Evolutionary conservation across 352 stramenopile species (phyloP).

Genomic region (Poterioochromonas sp.): DNA sequence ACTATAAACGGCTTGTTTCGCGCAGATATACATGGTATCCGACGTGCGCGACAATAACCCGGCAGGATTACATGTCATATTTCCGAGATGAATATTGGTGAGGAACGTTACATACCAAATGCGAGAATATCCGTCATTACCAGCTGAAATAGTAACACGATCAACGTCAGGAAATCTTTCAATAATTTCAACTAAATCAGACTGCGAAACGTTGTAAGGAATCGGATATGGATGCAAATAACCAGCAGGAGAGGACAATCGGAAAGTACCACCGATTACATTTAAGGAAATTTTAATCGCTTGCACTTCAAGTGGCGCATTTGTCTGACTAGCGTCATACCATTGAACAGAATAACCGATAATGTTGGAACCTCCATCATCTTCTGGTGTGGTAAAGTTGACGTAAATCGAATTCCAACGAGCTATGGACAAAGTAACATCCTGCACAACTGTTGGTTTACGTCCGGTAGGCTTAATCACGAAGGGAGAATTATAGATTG

Average conservation of each 20-base stretch:
- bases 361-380: constrained; percentile 69
- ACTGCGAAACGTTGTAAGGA: constrained; percentile 43
- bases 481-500: constrained; percentile 53
- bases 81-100: constrained; percentile 33
- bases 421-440: constrained; percentile 48
- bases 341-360: constrained; percentile 70
- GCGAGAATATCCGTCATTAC: constrained; percentile 23
- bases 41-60: neutral
- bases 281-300: constrained; percentile 65
- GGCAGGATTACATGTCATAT: constrained; percentile 26
- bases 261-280: constrained; percentile 69
- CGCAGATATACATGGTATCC: constrained; percentile 28
- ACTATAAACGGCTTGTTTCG: neutral
- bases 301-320: constrained; percentile 55
- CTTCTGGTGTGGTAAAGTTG: constrained; percentile 59
- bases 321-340: constrained; percentile 42
- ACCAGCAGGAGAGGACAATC: constrained; percentile 48
- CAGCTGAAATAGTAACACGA: constrained; percentile 59
- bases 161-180: constrained; percentile 62
- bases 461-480: constrained; percentile 46
- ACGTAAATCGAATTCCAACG: constrained; percentile 59
- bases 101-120: constrained; percentile 42
- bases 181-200: constrained; percentile 63
- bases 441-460: constrained; percentile 48
- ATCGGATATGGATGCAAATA: constrained; percentile 42